Base-by-base conservation (phyloP, 1,139 yeast species). In the Saccharomyces hybrid region DNA sequence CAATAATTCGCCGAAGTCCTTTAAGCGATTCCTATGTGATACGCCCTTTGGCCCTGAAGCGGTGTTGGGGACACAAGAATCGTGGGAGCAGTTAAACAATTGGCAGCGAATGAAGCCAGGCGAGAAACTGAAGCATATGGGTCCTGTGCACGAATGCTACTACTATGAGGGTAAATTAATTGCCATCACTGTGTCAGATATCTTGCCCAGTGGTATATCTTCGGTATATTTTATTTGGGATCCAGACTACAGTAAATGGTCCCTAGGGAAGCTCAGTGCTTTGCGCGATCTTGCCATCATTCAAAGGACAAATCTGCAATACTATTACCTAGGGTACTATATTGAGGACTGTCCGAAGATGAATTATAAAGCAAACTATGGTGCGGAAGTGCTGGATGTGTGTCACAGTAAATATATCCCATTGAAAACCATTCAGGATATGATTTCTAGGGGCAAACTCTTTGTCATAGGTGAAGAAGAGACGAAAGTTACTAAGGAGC, bases 181-280 rank as follows among this genome's bases (percentile, higher is more conserved):
- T 46, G 97, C 95, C 0, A 72, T 91, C 34, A 88, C 89, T 0
- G 88, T 90, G 0, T 67, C 87, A 28, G 98, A 91, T 68, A 73
- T 90, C 34, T 68, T 91, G 42, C 96, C 96, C 0, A 70, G 81
- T 16, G 86, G 91, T 0, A 70, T 91, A 0, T 88, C 96, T 0
- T 84, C 96, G 0, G 93, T 91, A 0, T 91, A 90, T 65, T 86
- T 90, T 64, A 82, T 90, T 16, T 89, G 95, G 88, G 95, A 90
- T 65, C 95, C 96, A 0, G 91, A 83, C 57, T 85, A 77, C 67
- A 82, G 84, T 1, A 76, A 81, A 55, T 72, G 85, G 58, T 85
- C 90, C 0, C 70, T 90, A 44, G 98, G 98, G 0, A 87, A 88
- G 31, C 68, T 90, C 1, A 83, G 91, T 55, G 95, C 89, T 0